Evolutionary conservation across 2,329 filamentous ascomycete species (phyloP).

Genomic region (Fusarium sp.): DNA sequence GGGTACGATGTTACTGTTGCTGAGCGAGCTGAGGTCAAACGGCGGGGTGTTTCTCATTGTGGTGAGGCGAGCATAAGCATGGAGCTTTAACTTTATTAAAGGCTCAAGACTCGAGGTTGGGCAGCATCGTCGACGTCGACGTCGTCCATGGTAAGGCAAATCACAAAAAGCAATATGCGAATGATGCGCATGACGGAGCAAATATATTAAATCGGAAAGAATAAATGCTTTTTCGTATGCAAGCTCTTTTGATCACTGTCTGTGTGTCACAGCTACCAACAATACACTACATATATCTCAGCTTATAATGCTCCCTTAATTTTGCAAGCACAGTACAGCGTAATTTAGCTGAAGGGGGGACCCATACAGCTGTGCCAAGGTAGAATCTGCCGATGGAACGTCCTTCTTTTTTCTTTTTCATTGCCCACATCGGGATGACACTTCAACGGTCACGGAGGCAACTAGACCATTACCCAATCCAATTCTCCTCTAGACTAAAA

Average conservation of each 20-base stretch:
- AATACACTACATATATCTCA: constrained; percentile 19
- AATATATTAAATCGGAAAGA: neutral
- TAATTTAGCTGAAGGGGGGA: constrained; percentile 4
- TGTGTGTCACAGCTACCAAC: neutral
- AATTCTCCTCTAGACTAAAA: neutral
- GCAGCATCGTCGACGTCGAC: neutral
- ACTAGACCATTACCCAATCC: neutral
- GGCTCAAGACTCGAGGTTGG: neutral
- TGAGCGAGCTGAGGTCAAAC: constrained; percentile 14
- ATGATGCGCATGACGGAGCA: neutral
- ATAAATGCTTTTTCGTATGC: neutral
- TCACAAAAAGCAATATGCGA: neutral
- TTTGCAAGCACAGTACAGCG: neutral
- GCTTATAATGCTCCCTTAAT: constrained; percentile 21
- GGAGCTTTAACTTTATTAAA: neutral
- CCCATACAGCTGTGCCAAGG: constrained; percentile 5
- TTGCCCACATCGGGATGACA: constrained; percentile 4
- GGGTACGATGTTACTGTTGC: constrained; percentile 2
- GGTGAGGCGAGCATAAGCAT: constrained; percentile 2
- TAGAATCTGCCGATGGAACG: constrained; percentile 10
- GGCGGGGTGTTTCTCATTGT: neutral
- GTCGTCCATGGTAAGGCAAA: too few relatives aligned
- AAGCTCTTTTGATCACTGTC: neutral
- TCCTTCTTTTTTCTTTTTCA: neutral
- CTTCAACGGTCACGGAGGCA: constrained; percentile 10